A percentile compares a stretch with the other conserved stretches of the same genome.
phyloP scores from a whole-genome alignment of 257 asterid species.

The Capsicum baccatum region DNA sequence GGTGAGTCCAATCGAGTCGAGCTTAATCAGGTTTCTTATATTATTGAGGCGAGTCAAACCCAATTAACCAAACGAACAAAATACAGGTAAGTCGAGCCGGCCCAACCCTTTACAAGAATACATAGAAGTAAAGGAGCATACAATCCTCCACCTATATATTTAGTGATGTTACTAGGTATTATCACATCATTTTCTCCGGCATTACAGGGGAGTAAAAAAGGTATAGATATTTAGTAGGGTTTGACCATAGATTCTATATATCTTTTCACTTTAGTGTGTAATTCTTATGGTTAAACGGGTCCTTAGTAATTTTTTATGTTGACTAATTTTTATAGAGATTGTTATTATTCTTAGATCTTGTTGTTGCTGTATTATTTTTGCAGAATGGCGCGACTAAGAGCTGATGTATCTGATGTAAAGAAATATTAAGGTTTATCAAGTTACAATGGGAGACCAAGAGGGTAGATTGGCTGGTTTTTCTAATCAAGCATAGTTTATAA shows the following conservation, averaged over 20 bases:
- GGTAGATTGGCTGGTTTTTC: no score
- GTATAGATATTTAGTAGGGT: background rate
- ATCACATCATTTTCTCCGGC: background rate
- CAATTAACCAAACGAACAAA: no score
- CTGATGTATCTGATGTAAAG: conserved; percentile 48
- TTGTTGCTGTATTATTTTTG: conserved; percentile 37
- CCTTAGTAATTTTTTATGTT: background rate
- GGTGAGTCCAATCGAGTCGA: no score
- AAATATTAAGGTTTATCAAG: no score
- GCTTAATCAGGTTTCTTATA: no score
- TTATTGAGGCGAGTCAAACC: no score
- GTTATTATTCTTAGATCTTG: conserved; percentile 28
- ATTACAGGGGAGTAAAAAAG: background rate
- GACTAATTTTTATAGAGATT: background rate
- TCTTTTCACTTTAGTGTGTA: background rate
- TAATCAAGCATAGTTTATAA: no score
- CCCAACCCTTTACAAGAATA: background rate
- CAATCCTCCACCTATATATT: background rate
- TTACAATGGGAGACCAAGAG: no score
- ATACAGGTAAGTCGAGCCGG: no score
- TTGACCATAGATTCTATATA: background rate
- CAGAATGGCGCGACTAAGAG: conserved; percentile 81
- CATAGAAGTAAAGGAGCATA: no score
- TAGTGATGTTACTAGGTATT: background rate
- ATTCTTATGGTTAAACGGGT: background rate